Evolutionary conservation across 306 rosid genomes (phyloP), one percentile per base, ranked within the genome.

Genomic region (Vicia faba): DNA sequence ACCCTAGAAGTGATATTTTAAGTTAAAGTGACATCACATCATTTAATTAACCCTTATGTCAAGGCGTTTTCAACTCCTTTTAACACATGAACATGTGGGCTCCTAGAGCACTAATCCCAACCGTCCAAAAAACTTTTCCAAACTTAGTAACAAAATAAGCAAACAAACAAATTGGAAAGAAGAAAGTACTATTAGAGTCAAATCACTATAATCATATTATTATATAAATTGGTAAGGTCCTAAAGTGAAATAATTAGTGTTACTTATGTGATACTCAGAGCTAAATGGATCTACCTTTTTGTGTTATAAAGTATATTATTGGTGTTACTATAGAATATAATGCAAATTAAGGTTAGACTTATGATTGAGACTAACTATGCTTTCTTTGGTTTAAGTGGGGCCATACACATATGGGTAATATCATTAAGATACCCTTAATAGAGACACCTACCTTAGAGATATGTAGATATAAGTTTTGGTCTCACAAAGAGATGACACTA

Each of bases 361-460:
- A 40, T 81, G 85, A 81, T 73, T 65, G 75, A 74, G 85, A 81
- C 85, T 69, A 81, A 81, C 82, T 77, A 73, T 64, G 55, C 70
- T 66, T 69, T 56, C 54, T 69, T 53, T 59, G 14, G 61, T 73
- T 49, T 8, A 66, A 40, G 74, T 70, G 70, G 77, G 80, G n/a
- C 61, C 80, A 9, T 38, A 56, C 70, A 68, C 56, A 49, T 48
- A 38, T 66, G 64, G 54, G 8, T 14, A 11, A 45, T 55, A 57
- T 36, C 63, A 65, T 65, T 69, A 81, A 60, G 55, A 59, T 55
- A 48, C 71, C 80, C 71, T 70, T 64, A 77, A 81, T 69, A 65
- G 48, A 51, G 77, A 77, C 80, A 73, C 75, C 49, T 69, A 70
- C 43, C 72, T 77, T 69, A 36, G 38, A 59, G 85, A 77, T 81